phyloP scores from a whole-genome alignment of 2,329 filamentous ascomycete genomes.

The Trichoderma citrinoviride region DNA sequence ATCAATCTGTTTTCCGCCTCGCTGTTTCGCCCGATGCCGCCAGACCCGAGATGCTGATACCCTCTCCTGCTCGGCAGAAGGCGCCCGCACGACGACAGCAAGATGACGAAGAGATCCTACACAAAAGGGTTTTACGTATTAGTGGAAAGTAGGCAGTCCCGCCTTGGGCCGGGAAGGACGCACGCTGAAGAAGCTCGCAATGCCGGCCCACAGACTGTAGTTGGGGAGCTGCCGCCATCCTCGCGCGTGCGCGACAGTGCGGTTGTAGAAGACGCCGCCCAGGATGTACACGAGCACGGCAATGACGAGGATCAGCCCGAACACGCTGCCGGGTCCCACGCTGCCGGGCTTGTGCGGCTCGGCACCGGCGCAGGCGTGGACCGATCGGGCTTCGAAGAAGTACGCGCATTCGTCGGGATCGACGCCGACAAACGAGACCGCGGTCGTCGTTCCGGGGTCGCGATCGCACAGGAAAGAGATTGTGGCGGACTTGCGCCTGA shows the following conservation, averaged over 20 bases:
- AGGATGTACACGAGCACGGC: constrained; percentile 85
- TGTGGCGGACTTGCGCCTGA: constrained; percentile 71
- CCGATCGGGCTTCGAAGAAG: constrained; percentile 88
- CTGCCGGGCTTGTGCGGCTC: constrained; percentile 71
- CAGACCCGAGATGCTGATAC: constrained; percentile 62
- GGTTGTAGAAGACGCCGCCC: constrained; percentile 92
- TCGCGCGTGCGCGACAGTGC: constrained; percentile 88
- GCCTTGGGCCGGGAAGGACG: constrained; percentile 37
- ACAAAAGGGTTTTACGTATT: constrained; percentile 22
- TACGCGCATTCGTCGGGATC: constrained; percentile 91
- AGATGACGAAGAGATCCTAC: constrained; percentile 65
- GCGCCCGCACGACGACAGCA: constrained; percentile 66
- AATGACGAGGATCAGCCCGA: constrained; percentile 76
- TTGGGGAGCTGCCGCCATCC: constrained; percentile 96
- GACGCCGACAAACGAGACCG: constrained; percentile 76
- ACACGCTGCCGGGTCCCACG: constrained; percentile 71
- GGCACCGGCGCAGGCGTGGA: constrained; percentile 70
- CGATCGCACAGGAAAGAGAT: constrained; percentile 93
- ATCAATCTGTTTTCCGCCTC: constrained; percentile 94
- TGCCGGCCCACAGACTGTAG: constrained; percentile 86
- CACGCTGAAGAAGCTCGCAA: constrained; percentile 77
- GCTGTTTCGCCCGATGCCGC: constrained; percentile 39
- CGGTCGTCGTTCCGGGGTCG: constrained; percentile 68
- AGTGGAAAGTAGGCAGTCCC: constrained; percentile 31
- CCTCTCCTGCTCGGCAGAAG: constrained; percentile 63